These are phyloP conservation scores for Ilex paraguariensis DNA, from an alignment of 305 asterid genomes.

Conservation along the genomic window DNA sequence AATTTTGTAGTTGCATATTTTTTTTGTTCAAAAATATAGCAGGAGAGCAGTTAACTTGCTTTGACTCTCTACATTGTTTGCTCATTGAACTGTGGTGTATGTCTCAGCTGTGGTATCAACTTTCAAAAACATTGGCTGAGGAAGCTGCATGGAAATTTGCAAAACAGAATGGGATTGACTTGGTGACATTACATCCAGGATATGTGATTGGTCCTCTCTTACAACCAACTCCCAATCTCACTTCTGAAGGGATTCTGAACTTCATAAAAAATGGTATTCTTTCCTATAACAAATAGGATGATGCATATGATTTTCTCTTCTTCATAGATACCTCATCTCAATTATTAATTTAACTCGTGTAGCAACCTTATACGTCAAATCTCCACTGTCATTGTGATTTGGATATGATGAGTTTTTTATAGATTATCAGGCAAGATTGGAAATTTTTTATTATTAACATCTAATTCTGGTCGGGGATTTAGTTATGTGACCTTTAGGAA, in stretches of 20 bases:
- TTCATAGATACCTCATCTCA: no score
- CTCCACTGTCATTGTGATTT: no score
- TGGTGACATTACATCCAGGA: slow-evolving; percentile 40
- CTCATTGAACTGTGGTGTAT: neutral
- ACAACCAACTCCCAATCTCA: slow-evolving; percentile 40
- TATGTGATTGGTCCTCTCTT: slow-evolving; percentile 10
- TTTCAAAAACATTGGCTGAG: slow-evolving; percentile 60
- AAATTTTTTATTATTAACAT: no score
- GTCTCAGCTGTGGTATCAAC: slow-evolving; percentile 50
- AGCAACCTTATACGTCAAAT: no score
- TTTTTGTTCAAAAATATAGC: no score
- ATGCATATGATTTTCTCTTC: no score
- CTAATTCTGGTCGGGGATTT: no score
- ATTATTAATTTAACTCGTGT: no score
- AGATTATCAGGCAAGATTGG: no score
- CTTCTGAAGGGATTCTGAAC: neutral
- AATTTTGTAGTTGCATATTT: no score
- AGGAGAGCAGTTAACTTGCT: neutral
- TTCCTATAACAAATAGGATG: neutral
- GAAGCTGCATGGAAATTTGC: slow-evolving; percentile 42
- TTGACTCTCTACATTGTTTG: neutral
- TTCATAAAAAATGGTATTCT: neutral
- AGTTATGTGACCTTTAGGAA: no score
- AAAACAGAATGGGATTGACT: slow-evolving; percentile 44
- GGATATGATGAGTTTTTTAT: no score